phyloP scores from a whole-genome alignment of 2,329 filamentous ascomycete species.

The Neophaeococcomyces aloes region DNA sequence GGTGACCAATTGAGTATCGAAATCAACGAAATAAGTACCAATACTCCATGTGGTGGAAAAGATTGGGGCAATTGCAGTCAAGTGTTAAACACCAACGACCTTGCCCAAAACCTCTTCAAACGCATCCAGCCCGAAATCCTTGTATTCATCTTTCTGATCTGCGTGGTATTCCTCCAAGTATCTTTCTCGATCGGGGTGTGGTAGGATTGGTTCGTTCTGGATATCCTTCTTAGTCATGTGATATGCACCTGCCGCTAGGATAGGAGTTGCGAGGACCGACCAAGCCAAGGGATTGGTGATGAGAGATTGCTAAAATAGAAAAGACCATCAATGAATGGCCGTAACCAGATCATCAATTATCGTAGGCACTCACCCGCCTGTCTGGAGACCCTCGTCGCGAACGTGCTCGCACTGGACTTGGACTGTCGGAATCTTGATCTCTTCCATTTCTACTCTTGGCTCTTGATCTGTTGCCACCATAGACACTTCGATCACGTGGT shows the following conservation, averaged over 20 bases:
- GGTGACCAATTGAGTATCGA: too few species aligned
- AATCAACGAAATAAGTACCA: too few species aligned
- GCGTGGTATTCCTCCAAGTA: neutral
- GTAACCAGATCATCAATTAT: neutral
- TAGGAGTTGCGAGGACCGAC: neutral
- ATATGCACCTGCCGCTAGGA: neutral
- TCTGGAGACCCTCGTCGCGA: conserved; percentile 1
- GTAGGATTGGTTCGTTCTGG: neutral
- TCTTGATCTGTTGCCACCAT: neutral
- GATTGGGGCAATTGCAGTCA: too few species aligned
- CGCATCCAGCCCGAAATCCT: neutral
- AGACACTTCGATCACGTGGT: neutral
- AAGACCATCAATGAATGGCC: conserved; percentile 2
- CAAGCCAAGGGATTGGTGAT: neutral
- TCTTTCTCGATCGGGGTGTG: neutral
- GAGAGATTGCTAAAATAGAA: conserved; percentile 1
- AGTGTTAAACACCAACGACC: neutral
- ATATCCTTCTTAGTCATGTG: neutral
- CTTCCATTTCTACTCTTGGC: neutral
- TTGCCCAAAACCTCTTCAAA: neutral
- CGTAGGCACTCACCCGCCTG: conserved; percentile 3
- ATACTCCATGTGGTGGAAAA: too few species aligned
- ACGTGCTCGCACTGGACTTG: neutral
- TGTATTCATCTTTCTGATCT: conserved; percentile 1
- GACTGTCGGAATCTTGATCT: neutral